Base-by-base conservation (phyloP, 139 green algal species). In the Picochlorum sp. region DNA sequence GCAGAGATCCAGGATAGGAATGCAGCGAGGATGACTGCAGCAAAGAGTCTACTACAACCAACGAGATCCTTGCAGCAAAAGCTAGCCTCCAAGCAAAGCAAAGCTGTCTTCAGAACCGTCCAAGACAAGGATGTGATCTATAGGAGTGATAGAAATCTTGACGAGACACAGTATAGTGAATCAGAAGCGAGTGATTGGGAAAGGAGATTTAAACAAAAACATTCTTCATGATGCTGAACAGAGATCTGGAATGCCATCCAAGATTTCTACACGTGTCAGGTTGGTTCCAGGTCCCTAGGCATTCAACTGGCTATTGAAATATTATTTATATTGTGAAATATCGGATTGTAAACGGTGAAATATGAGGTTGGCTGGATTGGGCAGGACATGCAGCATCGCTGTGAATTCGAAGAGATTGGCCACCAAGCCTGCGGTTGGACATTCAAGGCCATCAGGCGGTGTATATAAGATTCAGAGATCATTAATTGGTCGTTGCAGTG, bases 1-100 rank as follows among this genome's bases (percentile, higher is more conserved):
- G 66, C 47, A 9, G 63, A 50, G n/a, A 92, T 96, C n/a, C 74
- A 85, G 15, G 57, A 23, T 6, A 65, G 85, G 37, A 97, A 97
- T 69, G 55, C 74, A 15, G 75, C 74, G 1, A 73, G 86, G 4
- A 13, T 72, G 21, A 44, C 64, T 16, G 80, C 83, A 8, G 20
- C 67, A 13, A 37, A 23, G 7, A 23, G 66, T 34, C 24, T 84
- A 54, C 28, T 28, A 10, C 10, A 20, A 6, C 68, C 68, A 10
- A 50, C 64, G 26, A 24, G 18, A 9, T n/a, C 23, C 47, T 61
- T 74, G 37, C 23, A 16, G 13, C 14, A 37, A 4, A 74, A 74
- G 37, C 34, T 74, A 34, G 49, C 30, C 21, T 60, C 45, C 16
- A 60, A 60, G 11, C 21, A 26, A 26, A 9, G 4, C 16, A 14